A percentile compares a stretch with the other conserved stretches of the same genome.
Conservation (phyloP, 2,329 filamentous ascomycete genomes). For the Claviceps spartinae region DNA sequence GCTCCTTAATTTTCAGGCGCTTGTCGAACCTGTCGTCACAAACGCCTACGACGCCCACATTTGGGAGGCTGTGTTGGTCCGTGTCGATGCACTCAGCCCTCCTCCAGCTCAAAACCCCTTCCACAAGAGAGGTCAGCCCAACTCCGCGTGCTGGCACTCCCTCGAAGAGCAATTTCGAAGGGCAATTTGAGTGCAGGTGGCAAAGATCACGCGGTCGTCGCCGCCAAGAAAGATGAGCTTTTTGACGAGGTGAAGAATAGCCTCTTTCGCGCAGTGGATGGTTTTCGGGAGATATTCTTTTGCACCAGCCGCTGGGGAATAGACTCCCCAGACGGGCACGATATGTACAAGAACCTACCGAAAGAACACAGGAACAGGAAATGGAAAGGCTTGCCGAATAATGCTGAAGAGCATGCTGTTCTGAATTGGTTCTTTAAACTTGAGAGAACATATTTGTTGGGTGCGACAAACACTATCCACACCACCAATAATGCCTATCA, state of each 20-base stretch:
- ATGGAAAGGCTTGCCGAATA: constrained; percentile 8
- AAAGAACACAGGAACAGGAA: constrained; percentile 6
- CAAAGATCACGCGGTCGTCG: too few species aligned
- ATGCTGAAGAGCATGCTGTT: constrained; percentile 5
- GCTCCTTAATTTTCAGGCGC: too few species aligned
- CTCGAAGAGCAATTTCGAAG: too few species aligned
- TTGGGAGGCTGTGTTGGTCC: too few species aligned
- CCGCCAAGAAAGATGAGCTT: constrained; percentile 4
- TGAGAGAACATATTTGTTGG: constrained; percentile 6
- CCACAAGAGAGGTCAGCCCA: not conserved
- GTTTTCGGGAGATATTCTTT: constrained; percentile 9
- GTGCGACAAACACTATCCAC: constrained; percentile 8
- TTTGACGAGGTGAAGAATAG: constrained; percentile 7
- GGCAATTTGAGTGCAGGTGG: not conserved
- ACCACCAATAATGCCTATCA: constrained; percentile 9
- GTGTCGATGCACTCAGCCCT: too few species aligned
- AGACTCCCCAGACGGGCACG: constrained; percentile 3
- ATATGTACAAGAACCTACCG: constrained; percentile 2
- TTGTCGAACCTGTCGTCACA: too few species aligned
- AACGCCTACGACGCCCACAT: too few species aligned
- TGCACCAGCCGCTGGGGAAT: constrained; percentile 5
- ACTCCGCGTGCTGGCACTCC: constrained; percentile 5
- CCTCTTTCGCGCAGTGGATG: constrained; percentile 8
- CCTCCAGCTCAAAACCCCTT: constrained; percentile 2
- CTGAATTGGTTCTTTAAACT: constrained; percentile 1